Evolutionary conservation across 352 stramenopile species (phyloP), one percentile per base, ranked within the genome.

Genomic region (Phytopythium mirpurense): DNA sequence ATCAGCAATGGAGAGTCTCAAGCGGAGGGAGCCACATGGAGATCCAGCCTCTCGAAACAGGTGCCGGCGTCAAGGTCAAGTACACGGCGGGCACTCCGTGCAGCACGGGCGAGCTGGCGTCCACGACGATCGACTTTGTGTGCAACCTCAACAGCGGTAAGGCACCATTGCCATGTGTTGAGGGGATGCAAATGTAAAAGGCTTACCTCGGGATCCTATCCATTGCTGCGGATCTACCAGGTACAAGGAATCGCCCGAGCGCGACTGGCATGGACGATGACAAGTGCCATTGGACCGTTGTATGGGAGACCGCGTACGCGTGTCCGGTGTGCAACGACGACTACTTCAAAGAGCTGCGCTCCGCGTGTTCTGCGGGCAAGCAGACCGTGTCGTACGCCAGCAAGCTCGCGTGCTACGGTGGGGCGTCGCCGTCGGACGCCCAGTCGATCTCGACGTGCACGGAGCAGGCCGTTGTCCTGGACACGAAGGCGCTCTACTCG

Each of bases 291-390:
- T 79, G 77, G 43, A 68, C 69, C 2, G 62, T 91, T 11, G 74
- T 79, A 12, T 91, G 81, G 81, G 73, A 72, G 53, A 87, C 81
- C 10, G 66, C 75, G 29, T 86, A 82, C 40, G 81, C 78, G 29
- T 91, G 81, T 38, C 81, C 81, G 0, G 62, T 89, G 6, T 91
- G 81, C 40, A 68, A 85, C 7, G 60, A 72, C 19, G 65, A 67
- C 16, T 88, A 79, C 56, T 89, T 89, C 35, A 68, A 61, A 27
- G 78, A 91, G 42, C 58, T 83, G 23, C 78, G 79, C 21, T 83
- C 81, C 1, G 66, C 72, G 15, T 91, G 81, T 49, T 75, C 69
- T 6, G 72, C 56, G 2, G 78, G 78, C 3, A 60, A 78, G 51
- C 81, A 89, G 34, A 71, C 78, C 21, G 65, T 89, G 10, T 76